These are phyloP conservation scores for Russula ochroleuca DNA, from an alignment of 768 basidiomycete genomes.

Conservation along the genomic window DNA sequence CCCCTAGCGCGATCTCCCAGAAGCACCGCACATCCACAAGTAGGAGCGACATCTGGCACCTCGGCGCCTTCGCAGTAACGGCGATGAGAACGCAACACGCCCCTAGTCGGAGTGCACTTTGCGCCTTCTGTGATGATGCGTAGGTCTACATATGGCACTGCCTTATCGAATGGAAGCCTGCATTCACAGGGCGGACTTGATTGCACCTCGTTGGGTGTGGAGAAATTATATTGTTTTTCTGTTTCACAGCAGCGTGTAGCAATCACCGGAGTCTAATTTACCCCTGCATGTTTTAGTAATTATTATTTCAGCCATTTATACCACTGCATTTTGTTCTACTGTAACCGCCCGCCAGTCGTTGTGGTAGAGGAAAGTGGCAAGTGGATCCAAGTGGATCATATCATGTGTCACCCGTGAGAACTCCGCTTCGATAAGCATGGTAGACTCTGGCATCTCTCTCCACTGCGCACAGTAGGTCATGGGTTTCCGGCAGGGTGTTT, in stretches of 20 bases:
- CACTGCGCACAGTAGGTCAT: conserved; percentile 37
- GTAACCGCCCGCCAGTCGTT: conserved; percentile 1
- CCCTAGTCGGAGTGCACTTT: not conserved
- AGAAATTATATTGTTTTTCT: not conserved
- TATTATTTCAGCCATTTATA: conserved; percentile 27
- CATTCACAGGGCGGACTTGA: conserved; percentile 4
- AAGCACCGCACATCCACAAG: conserved; percentile 10
- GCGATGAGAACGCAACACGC: conserved; percentile 7
- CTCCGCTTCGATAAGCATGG: too few species aligned
- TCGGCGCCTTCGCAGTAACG: conserved; percentile 6
- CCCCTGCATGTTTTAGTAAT: conserved; percentile 26
- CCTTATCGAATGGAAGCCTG: not conserved
- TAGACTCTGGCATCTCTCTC: too few species aligned
- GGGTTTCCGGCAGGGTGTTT: conserved; percentile 88
- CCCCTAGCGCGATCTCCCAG: conserved; percentile 27
- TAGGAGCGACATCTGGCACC: conserved; percentile 2
- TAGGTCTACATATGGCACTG: conserved; percentile 8
- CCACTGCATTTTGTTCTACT: conserved; percentile 14
- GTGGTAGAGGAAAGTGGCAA: not conserved
- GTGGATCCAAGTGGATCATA: not conserved
- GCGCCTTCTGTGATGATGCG: conserved; percentile 15
- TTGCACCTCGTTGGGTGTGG: conserved; percentile 9
- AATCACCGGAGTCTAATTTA: conserved; percentile 25
- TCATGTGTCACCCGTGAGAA: conserved; percentile 12
- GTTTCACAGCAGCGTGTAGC: conserved; percentile 18